These are phyloP conservation scores for Citrus sp. DNA, from an alignment of 345 rosid genomes.

Conservation along the genomic window DNA sequence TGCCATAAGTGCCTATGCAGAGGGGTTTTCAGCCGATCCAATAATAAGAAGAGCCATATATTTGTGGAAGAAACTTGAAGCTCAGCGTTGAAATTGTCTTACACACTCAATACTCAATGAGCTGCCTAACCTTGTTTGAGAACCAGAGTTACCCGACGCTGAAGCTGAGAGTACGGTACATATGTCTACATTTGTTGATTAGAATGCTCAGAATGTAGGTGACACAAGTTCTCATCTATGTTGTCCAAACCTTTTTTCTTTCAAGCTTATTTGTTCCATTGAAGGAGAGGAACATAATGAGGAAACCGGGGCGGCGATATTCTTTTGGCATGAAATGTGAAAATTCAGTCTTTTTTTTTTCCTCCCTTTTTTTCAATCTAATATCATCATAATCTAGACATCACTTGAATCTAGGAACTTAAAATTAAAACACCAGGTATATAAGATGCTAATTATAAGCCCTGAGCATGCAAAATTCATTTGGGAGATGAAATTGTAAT, in stretches of 20 bases:
- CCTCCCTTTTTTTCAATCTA: too few species aligned
- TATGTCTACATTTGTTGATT: neutral
- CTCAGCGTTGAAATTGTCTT: neutral
- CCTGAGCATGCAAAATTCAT: too few species aligned
- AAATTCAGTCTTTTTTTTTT: too few species aligned
- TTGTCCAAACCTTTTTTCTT: neutral
- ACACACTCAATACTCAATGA: neutral
- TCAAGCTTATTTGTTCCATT: too few species aligned
- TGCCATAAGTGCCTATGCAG: conserved; percentile 82
- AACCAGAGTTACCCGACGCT: neutral
- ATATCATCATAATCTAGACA: too few species aligned
- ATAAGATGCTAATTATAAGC: too few species aligned
- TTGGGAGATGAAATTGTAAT: too few species aligned
- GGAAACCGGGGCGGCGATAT: too few species aligned
- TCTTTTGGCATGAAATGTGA: too few species aligned
- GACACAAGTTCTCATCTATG: neutral
- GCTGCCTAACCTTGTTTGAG: neutral
- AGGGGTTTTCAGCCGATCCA: conserved; percentile 87
- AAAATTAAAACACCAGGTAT: too few species aligned
- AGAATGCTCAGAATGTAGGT: neutral
- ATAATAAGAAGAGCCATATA: conserved; percentile 56
- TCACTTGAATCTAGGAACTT: too few species aligned
- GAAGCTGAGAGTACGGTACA: neutral
- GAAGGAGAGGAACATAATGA: too few species aligned
- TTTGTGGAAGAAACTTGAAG: conserved; percentile 71